A percentile compares a stretch with the other conserved stretches of the same genome.
Conservation (phyloP, 176 grass and related monocot genomes). For the Panicum miliaceum region DNA sequence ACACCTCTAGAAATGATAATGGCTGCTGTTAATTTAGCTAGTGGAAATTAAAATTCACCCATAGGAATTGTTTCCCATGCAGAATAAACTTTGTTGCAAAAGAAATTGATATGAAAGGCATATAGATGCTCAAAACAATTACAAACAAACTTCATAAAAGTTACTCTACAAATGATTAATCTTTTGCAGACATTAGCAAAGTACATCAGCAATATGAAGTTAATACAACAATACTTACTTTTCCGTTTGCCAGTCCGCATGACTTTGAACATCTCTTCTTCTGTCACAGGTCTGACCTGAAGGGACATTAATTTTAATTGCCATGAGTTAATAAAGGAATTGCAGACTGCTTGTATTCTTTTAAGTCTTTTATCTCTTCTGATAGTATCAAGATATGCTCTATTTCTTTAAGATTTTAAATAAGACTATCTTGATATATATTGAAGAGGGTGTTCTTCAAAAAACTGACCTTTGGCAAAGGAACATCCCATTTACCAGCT, state of each 20-base stretch:
- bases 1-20: background rate
- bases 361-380: background rate
- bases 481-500: slow-evolving; percentile 90
- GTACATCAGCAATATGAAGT: background rate
- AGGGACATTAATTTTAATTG: slow-evolving; percentile 15
- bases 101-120: background rate
- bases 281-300: slow-evolving; percentile 81
- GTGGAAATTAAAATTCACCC: background rate
- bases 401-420: background rate
- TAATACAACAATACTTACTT: slow-evolving; percentile 51
- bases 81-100: background rate
- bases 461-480: slow-evolving; percentile 70
- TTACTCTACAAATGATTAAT: background rate
- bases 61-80: background rate
- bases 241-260: slow-evolving; percentile 69
- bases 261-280: slow-evolving; percentile 88
- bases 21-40: background rate
- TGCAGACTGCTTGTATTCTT: background rate
- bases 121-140: background rate
- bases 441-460: background rate
- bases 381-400: background rate
- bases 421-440: background rate
- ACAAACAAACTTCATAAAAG: background rate
- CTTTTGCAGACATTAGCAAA: background rate
- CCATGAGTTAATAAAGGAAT: background rate